phyloP scores from a whole-genome alignment of 2,329 filamentous ascomycete species.

The Diaporthe aspalathi region DNA sequence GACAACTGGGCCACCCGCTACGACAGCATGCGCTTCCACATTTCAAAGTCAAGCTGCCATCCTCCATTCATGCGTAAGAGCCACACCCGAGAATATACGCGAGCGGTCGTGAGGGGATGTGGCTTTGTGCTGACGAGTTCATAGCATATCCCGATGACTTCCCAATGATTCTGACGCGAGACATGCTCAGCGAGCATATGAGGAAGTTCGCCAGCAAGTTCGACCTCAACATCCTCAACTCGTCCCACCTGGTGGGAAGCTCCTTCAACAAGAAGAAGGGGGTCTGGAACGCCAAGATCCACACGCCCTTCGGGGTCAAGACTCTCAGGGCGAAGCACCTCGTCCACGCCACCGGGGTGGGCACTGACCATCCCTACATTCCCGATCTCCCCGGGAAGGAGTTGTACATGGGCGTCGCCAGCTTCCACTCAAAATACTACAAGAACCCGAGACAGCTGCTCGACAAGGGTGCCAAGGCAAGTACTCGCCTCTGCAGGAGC shows the following conservation, averaged over 20 bases:
- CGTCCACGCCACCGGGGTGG: conserved; percentile 60
- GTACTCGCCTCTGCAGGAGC: neutral
- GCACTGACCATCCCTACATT: conserved; percentile 52
- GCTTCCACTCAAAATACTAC: conserved; percentile 58
- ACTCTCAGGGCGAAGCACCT: conserved; percentile 55
- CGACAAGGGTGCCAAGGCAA: conserved; percentile 39
- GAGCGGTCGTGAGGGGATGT: no score
- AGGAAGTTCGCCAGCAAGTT: conserved; percentile 60
- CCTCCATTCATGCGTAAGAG: conserved; percentile 49
- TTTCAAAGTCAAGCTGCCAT: conserved; percentile 51
- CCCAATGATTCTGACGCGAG: conserved; percentile 56
- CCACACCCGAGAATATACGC: conserved; percentile 43
- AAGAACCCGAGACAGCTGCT: conserved; percentile 50
- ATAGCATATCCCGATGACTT: conserved; percentile 54
- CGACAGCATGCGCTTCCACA: conserved; percentile 53
- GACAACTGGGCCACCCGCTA: conserved; percentile 56
- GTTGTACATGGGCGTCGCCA: conserved; percentile 52
- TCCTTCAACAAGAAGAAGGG: conserved; percentile 51
- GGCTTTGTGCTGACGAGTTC: conserved; percentile 14
- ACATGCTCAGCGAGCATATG: conserved; percentile 61
- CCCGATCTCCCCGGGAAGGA: conserved; percentile 54
- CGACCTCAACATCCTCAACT: conserved; percentile 59
- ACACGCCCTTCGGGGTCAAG: conserved; percentile 41
- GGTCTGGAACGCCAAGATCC: conserved; percentile 53
- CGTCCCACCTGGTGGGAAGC: conserved; percentile 52